Percentiles rank a stretch among this genome's conserved stretches.
phyloP scores from a whole-genome alignment of 2,329 filamentous ascomycete species.

The Fusarium anguioides region DNA sequence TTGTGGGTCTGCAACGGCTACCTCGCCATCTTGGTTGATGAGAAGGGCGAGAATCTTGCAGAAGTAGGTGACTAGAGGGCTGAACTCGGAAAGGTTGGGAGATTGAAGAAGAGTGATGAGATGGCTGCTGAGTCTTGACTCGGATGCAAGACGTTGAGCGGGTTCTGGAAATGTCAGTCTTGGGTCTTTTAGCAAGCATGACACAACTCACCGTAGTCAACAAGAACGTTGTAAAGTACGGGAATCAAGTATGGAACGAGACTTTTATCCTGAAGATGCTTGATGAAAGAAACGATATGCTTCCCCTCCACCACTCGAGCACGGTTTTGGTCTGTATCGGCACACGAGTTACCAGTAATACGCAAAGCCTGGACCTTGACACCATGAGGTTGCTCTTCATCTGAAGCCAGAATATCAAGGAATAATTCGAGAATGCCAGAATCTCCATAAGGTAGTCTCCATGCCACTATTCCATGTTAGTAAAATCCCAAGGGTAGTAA shows the following conservation, averaged over 20 bases:
- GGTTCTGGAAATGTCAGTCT: conserved; percentile 57
- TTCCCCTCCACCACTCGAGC: conserved; percentile 63
- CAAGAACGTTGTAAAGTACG: conserved; percentile 70
- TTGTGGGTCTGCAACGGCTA: conserved; percentile 54
- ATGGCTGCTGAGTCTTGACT: conserved; percentile 60
- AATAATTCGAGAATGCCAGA: conserved; percentile 69
- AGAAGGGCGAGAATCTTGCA: conserved; percentile 68
- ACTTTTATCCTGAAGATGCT: conserved; percentile 59
- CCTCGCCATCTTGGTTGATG: conserved; percentile 63
- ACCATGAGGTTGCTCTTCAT: conserved; percentile 52
- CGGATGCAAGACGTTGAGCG: conserved; percentile 66
- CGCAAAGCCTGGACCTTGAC: conserved; percentile 67
- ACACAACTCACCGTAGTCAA: conserved; percentile 66
- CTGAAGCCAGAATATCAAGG: conserved; percentile 56
- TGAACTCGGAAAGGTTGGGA: conserved; percentile 55
- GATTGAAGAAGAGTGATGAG: conserved; percentile 63
- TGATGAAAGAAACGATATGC: conserved; percentile 60
- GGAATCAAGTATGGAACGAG: conserved; percentile 66
- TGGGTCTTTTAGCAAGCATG: fast-evolving
- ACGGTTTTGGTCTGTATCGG: conserved; percentile 72
- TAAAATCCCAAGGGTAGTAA: fast-evolving
- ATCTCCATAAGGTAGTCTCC: conserved; percentile 67
- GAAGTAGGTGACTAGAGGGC: conserved; percentile 61
- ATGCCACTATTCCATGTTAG: conserved; percentile 57
- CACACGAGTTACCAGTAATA: conserved; percentile 71